A percentile compares a stretch with the other conserved stretches of the same genome.
Conservation (phyloP, 2,329 filamentous ascomycete genomes). For the Geosmithia flava region DNA sequence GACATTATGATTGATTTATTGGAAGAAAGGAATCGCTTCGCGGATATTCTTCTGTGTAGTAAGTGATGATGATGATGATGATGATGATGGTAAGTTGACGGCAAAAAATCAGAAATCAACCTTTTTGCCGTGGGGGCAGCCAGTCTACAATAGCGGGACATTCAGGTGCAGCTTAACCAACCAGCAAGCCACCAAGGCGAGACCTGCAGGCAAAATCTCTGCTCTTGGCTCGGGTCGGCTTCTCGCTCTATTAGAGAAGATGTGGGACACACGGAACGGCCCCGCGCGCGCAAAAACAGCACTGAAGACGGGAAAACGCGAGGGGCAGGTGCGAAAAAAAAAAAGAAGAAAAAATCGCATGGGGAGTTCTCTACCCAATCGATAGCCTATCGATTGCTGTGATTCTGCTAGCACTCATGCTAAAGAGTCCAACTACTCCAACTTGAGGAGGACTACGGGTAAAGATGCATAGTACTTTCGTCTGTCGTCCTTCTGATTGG, state of each 20-base stretch:
- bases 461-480: too few relatives aligned
- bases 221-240: too few relatives aligned
- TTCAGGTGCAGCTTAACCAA: neutral
- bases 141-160: neutral
- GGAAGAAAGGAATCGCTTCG: neutral
- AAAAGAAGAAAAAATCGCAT: neutral
- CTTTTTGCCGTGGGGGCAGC: neutral
- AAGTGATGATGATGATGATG: neutral
- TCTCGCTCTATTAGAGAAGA: too few relatives aligned
- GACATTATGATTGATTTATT: slow-evolving; percentile 37
- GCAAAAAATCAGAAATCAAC: neutral
- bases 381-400: neutral
- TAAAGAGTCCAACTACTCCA: too few relatives aligned
- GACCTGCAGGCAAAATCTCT: too few relatives aligned
- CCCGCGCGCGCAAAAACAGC: too few relatives aligned
- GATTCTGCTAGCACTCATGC: neutral
- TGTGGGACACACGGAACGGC: neutral
- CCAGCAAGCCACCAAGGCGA: neutral
- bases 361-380: neutral
- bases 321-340: neutral
- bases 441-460: too few relatives aligned
- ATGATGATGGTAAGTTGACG: neutral
- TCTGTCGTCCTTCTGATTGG: too few relatives aligned
- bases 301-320: neutral
- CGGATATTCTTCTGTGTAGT: neutral